Percentiles rank a stretch among this genome's conserved stretches.
Evolutionary conservation across 805 yeast species (phyloP).

Genomic region (Metschnikowia vanudenii): DNA sequence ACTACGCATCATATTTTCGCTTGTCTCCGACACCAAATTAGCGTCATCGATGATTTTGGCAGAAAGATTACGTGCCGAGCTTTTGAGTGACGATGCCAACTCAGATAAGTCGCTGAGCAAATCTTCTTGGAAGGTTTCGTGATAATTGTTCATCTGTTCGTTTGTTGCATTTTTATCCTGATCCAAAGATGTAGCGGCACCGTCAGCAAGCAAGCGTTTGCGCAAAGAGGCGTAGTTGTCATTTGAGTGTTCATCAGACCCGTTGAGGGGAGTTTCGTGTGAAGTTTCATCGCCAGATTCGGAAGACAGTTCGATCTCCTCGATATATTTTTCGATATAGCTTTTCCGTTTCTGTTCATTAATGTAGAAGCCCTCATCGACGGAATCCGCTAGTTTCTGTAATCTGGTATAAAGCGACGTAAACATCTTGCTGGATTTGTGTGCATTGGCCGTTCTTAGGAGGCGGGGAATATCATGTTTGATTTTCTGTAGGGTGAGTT

Average conservation of each 20-base stretch:
- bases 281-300: neutral
- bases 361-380: slow-evolving; percentile 12
- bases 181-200: slow-evolving; percentile 14
- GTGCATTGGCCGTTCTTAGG: slow-evolving; percentile 11
- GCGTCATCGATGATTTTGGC: slow-evolving; percentile 36
- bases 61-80: slow-evolving; percentile 45
- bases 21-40: slow-evolving; percentile 31
- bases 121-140: slow-evolving; percentile 47
- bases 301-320: neutral
- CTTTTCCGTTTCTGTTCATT: neutral
- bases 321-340: slow-evolving; percentile 1
- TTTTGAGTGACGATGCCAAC: slow-evolving; percentile 47
- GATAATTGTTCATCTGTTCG: slow-evolving; percentile 34
- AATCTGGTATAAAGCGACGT: slow-evolving; percentile 5
- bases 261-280: neutral
- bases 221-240: slow-evolving; percentile 19
- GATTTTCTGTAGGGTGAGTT: slow-evolving; percentile 15
- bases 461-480: slow-evolving; percentile 19
- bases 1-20: slow-evolving; percentile 31
- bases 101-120: slow-evolving; percentile 47
- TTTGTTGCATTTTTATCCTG: slow-evolving; percentile 8
- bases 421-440: slow-evolving; percentile 10
- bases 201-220: slow-evolving; percentile 17
- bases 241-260: neutral
- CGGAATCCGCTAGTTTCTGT: slow-evolving; percentile 9